Percentiles rank a stretch among this genome's conserved stretches.
phyloP scores from a whole-genome alignment of 768 basidiomycete genomes.

The Boletus speciosus region DNA sequence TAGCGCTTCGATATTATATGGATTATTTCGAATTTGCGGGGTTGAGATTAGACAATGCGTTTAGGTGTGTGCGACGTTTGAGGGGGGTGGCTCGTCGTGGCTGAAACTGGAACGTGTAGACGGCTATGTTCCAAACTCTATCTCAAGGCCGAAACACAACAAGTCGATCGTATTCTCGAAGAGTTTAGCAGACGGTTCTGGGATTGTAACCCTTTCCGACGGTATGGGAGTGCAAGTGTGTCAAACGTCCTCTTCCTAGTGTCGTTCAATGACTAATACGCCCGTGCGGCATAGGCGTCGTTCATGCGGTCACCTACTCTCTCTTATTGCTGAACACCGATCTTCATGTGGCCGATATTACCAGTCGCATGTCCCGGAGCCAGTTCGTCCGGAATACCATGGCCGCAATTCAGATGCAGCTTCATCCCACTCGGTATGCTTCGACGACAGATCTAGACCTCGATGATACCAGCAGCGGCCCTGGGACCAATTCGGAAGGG shows the following conservation, averaged over 20 bases:
- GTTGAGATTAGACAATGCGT: slow-evolving; percentile 82
- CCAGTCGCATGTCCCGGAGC: slow-evolving; percentile 82
- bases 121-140: slow-evolving; percentile 88
- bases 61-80: slow-evolving; percentile 53
- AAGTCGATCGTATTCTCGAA: slow-evolving; percentile 94
- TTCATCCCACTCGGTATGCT: slow-evolving; percentile 51
- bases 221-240: slow-evolving; percentile 87
- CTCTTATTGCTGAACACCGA: slow-evolving; percentile 95
- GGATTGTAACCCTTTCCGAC: slow-evolving; percentile 78
- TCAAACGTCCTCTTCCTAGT: slow-evolving; percentile 3
- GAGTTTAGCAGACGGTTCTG: slow-evolving; percentile 88
- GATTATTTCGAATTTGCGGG: slow-evolving; percentile 84
- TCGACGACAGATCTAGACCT: slow-evolving; percentile 62
- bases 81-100: background rate
- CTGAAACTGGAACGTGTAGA: slow-evolving; percentile 35
- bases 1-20: slow-evolving; percentile 77
- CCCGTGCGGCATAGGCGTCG: slow-evolving; percentile 55
- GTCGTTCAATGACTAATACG: slow-evolving; percentile 1
- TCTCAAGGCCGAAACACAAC: slow-evolving; percentile 95
- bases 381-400: slow-evolving; percentile 95
- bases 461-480: slow-evolving; percentile 64
- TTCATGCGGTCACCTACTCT: slow-evolving; percentile 94
- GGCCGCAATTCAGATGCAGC: slow-evolving; percentile 75
- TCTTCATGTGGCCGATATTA: slow-evolving; percentile 89
- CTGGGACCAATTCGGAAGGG: slow-evolving; percentile 53